Evolutionary conservation across 345 rosid species (phyloP).

Genomic region (Melaleuca quinquenervia): DNA sequence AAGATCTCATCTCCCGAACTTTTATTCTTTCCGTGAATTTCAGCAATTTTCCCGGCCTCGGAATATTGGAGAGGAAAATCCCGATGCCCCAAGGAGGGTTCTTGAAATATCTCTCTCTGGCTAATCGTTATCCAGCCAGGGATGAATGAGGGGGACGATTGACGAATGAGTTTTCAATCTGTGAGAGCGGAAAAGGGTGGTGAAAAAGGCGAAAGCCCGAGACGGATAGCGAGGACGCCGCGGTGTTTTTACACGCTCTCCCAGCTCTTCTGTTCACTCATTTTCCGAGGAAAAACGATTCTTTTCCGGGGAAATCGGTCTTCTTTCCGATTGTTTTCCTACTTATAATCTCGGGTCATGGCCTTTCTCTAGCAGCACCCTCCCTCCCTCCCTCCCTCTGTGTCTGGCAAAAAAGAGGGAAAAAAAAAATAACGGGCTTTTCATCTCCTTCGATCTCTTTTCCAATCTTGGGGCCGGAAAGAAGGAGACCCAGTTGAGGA

Average conservation of each 20-base stretch:
- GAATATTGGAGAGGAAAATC: neutral
- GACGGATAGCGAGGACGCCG: neutral
- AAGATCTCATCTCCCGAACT: neutral
- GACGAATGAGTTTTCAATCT: too few species aligned
- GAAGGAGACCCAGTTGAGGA: neutral
- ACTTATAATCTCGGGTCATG: neutral
- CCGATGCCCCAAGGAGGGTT: neutral
- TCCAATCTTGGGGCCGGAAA: neutral
- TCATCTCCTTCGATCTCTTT: neutral
- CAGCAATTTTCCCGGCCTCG: neutral
- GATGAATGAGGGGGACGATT: too few species aligned
- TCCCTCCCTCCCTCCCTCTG: neutral
- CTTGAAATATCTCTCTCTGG: neutral
- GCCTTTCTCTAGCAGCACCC: neutral
- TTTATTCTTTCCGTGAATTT: neutral
- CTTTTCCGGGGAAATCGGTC: slow-evolving; percentile 2
- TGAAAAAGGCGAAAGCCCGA: neutral
- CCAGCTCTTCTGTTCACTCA: neutral
- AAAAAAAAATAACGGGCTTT: neutral
- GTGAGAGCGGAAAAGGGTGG: neutral
- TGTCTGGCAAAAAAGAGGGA: neutral
- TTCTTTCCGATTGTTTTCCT: neutral
- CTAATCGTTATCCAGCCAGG: neutral
- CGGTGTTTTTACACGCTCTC: neutral
- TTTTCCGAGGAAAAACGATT: neutral